Conservation (phyloP, 345 rosid genomes). For the Sisymbrium irio region DNA sequence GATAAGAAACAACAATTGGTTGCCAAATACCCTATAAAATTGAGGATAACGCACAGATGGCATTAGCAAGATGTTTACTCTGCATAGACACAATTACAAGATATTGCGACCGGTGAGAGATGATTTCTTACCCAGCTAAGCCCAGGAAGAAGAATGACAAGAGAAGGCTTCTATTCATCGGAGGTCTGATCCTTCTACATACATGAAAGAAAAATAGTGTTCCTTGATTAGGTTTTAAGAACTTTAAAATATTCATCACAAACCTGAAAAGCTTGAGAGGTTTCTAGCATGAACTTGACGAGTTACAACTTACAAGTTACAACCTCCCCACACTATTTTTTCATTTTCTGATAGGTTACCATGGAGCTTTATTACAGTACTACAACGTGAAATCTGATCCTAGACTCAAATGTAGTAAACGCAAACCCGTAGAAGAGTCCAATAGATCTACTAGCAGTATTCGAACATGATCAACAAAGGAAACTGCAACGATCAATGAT, state of each 20-base stretch:
- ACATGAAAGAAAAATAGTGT: slow-evolving; percentile 23
- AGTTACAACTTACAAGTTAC: background rate
- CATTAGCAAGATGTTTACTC: slow-evolving; percentile 5
- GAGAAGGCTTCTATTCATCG: slow-evolving; percentile 63
- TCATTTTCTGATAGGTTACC: background rate
- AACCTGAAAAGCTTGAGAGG: background rate
- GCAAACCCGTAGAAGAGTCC: background rate
- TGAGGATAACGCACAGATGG: slow-evolving; percentile 4
- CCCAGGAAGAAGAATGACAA: slow-evolving; percentile 86
- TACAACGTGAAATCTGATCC: no score
- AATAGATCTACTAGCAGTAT: background rate
- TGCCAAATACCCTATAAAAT: slow-evolving; percentile 84
- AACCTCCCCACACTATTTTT: background rate
- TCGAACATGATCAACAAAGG: background rate
- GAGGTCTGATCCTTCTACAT: slow-evolving; percentile 71
- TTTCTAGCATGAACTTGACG: background rate
- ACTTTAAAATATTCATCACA: slow-evolving; percentile 1
- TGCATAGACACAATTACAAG: slow-evolving; percentile 1
- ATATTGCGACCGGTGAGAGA: slow-evolving; percentile 5
- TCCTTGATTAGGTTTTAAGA: background rate
- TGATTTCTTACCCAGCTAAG: slow-evolving; percentile 64
- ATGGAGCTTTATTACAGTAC: background rate
- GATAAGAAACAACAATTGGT: slow-evolving; percentile 89
- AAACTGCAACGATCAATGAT: background rate
- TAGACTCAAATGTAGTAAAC: background rate